Base-by-base conservation (phyloP, 1,139 yeast genomes). In the Pichia sp. region DNA sequence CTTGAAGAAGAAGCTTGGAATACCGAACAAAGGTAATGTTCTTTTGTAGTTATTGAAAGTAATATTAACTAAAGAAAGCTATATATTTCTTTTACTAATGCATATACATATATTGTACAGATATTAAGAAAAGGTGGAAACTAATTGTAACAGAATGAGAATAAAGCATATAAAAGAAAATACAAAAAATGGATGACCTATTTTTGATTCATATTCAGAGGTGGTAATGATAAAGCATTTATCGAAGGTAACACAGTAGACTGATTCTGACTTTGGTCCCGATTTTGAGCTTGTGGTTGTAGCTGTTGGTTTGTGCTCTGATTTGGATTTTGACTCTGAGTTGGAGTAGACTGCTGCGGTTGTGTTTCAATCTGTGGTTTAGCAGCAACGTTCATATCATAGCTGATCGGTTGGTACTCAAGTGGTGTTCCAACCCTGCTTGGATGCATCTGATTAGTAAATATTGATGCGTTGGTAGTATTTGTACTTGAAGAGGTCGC, bases 141-240 rank as follows among this genome's bases (percentile, higher is more conserved):
- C 27, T 42, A 42, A 36, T 36, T 36, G 40, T 36, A 36, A 36
- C 40, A 36, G 40, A 36, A 36, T 36, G 40, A 36, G 40, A 14
- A 14, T 31, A 45, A 50, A 38, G 40, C 48, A 17, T 9, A 16
- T 43, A 46, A 43, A 12, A 27, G 30, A 46, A 36, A 31, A 31
- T 10, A 41, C 20, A 27, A 9, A 34, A 45, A 27, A 29, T n/a
- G 47, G 27, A n/a, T 27, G 34, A 12, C 34, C 24, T n/a, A n/a
- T 17, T 33, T 38, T 55, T 64, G 66, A 41, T 60, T 63, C 61
- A 64, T 60, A 53, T 64, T 64, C 9, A 66, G 53, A 9, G 70
- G 69, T 9, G 70, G 71, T 50, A 67, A 55, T 7, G 69, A 62
- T 46, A 67, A 58, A 36, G 63, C 65, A 53, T 64, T 64, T 40